Conservation (phyloP, 768 basidiomycete genomes). For the Lentinula raphanica region DNA sequence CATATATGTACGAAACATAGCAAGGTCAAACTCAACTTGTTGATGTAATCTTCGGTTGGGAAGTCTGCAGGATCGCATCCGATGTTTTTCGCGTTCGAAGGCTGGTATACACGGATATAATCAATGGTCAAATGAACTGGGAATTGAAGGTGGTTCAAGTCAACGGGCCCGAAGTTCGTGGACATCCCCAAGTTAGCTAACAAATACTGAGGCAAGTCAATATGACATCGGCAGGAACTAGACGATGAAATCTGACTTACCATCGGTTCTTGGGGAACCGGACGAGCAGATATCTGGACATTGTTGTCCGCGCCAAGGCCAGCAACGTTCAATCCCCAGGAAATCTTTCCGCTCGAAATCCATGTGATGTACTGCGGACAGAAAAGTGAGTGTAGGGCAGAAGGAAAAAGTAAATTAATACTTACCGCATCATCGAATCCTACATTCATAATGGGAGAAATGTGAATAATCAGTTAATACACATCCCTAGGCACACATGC, state of each 20-base stretch:
- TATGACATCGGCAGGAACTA: constrained; percentile 12
- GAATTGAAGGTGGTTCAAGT: constrained; percentile 44
- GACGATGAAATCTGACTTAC: constrained; percentile 27
- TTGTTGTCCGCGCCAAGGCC: constrained; percentile 46
- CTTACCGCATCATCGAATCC: constrained; percentile 34
- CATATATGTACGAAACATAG: constrained; percentile 20
- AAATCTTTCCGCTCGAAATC: constrained; percentile 50
- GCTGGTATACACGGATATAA: constrained; percentile 72
- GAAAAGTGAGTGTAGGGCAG: background rate
- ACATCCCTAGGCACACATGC: constrained; percentile 5
- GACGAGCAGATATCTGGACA: constrained; percentile 52
- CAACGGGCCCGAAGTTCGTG: constrained; percentile 48
- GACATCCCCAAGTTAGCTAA: constrained; percentile 60
- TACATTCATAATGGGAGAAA: background rate
- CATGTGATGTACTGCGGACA: constrained; percentile 54
- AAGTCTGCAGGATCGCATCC: constrained; percentile 59
- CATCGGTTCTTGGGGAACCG: constrained; percentile 70
- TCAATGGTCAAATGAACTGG: constrained; percentile 52
- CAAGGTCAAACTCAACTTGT: constrained; percentile 30
- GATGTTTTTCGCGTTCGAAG: constrained; percentile 42
- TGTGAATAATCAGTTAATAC: background rate
- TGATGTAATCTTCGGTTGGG: constrained; percentile 62
- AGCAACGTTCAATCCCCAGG: constrained; percentile 51
- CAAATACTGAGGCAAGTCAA: constrained; percentile 43
- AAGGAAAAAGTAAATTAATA: background rate